Conservation (phyloP, 345 rosid species). For the Xanthoceras sorbifolium region DNA sequence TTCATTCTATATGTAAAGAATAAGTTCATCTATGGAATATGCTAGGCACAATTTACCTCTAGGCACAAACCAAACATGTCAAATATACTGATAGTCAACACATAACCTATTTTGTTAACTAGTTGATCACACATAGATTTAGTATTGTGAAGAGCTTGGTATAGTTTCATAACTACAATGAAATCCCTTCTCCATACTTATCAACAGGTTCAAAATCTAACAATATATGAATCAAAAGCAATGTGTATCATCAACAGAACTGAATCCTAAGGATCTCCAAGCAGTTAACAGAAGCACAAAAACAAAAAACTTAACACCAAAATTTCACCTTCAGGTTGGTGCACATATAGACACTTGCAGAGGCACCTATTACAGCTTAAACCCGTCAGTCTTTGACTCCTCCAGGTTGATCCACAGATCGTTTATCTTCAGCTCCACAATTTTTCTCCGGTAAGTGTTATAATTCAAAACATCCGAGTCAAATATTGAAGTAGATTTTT, state of each 20-base stretch:
- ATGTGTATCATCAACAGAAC: too few relatives aligned
- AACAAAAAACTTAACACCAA: not conserved
- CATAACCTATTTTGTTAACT: too few relatives aligned
- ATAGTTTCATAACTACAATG: not conserved
- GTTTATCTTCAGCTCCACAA: not conserved
- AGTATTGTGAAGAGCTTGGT: too few relatives aligned
- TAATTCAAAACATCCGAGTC: not conserved
- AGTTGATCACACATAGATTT: too few relatives aligned
- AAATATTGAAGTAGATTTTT: not conserved
- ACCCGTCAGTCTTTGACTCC: not conserved
- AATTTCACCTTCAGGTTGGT: not conserved
- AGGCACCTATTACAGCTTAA: not conserved
- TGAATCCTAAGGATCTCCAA: not conserved
- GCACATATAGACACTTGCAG: not conserved
- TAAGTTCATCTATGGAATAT: too few relatives aligned
- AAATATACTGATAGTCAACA: too few relatives aligned
- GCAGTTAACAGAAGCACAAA: not conserved
- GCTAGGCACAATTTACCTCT: too few relatives aligned
- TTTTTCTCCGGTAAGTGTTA: not conserved
- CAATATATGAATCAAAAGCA: not conserved
- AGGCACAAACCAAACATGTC: too few relatives aligned
- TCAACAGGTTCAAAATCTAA: not conserved
- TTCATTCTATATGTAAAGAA: too few relatives aligned
- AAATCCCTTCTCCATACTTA: not conserved
- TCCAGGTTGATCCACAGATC: not conserved